Evolutionary conservation across 129 eudicot genomes (phyloP).

Genomic region (Kitagawia praeruptora): DNA sequence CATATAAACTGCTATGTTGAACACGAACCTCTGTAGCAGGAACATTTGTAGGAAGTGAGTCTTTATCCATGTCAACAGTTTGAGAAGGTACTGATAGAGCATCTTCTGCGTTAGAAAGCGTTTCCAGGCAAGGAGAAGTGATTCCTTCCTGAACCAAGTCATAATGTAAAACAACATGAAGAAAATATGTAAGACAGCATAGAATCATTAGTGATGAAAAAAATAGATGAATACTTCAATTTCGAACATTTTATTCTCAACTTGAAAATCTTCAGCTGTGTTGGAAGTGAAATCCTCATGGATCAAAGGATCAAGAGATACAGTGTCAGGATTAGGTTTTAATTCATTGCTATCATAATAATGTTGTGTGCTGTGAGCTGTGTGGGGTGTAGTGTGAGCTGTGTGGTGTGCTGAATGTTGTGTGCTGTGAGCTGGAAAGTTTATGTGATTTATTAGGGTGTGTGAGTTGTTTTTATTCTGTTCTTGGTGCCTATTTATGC

Average conservation of each 20-base stretch:
- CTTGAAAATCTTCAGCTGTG: constrained; percentile 22
- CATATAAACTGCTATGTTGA: neutral
- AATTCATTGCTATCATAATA: too few relatives aligned
- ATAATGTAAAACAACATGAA: neutral
- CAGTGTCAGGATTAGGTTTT: too few relatives aligned
- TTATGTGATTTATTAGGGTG: too few relatives aligned
- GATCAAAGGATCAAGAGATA: constrained; percentile 31
- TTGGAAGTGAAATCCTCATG: constrained; percentile 34
- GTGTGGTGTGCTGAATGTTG: too few relatives aligned
- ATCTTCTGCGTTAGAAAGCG: constrained; percentile 26
- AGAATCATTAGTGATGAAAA: neutral
- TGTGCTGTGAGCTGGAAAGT: too few relatives aligned
- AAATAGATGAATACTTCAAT: constrained; percentile 25
- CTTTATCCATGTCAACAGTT: constrained; percentile 22
- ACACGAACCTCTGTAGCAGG: constrained; percentile 23
- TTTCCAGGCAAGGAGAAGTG: constrained; percentile 26
- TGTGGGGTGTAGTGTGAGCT: too few relatives aligned
- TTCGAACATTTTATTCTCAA: constrained; percentile 23
- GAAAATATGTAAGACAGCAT: neutral
- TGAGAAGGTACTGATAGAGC: constrained; percentile 26
- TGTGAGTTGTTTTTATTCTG: too few relatives aligned
- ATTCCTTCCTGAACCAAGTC: constrained; percentile 38
- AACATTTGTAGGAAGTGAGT: constrained; percentile 18
- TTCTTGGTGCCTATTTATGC: too few relatives aligned
- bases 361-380: too few relatives aligned